Base-by-base conservation (phyloP, 2,329 filamentous ascomycete species). In the Sporothrix brasiliensis region DNA sequence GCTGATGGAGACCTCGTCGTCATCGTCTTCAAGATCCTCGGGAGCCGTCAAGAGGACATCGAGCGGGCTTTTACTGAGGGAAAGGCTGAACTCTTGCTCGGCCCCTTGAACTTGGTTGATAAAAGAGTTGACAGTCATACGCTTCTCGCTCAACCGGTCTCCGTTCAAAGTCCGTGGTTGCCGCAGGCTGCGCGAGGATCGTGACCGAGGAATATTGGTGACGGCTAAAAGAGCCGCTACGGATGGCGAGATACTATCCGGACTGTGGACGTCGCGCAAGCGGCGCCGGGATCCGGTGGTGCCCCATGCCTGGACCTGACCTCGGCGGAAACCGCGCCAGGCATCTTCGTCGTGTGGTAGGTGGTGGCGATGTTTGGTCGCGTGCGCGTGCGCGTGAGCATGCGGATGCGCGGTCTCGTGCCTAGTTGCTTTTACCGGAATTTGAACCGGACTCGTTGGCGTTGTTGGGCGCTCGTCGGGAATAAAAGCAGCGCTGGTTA, bases 171-270 rank as follows among this genome's bases (percentile, higher is more conserved):
- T 65, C n/a, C 60, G 44, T 34, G 14, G 24, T 19, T 34, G 63
- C 3, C 63, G 67, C 27, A 53, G 50, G 14, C 60, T 50, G 49
- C 79, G 79, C 63, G 79, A 77, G 39, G 79, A 77, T 69, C 79
- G 83, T 74, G 82, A 78, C 66, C 84, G 78, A 74, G 86, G 88
- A 66, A 90, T 90, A 72, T 83, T 85, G 41, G 88, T 90, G 68
- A 88, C 81, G 44, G 88, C 88, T 47, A 90, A 80, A 39, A 90
- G 80, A 14, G 87, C 86, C 6, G 87, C 87, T 39, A 90, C 83
- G 0, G 87, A 88, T 0, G 87, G 83, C 5, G 88, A 85, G 27
- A 90, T 81, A 19, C 82, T 80, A 70, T 88, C 85, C 6, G 86
- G 83, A 1, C 84, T 83, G 76, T 85, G 84, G 1, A 80, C 77